These are phyloP conservation scores for Talaromyces amestolkiae DNA, from an alignment of 2,329 filamentous ascomycete genomes.

Conservation along the genomic window DNA sequence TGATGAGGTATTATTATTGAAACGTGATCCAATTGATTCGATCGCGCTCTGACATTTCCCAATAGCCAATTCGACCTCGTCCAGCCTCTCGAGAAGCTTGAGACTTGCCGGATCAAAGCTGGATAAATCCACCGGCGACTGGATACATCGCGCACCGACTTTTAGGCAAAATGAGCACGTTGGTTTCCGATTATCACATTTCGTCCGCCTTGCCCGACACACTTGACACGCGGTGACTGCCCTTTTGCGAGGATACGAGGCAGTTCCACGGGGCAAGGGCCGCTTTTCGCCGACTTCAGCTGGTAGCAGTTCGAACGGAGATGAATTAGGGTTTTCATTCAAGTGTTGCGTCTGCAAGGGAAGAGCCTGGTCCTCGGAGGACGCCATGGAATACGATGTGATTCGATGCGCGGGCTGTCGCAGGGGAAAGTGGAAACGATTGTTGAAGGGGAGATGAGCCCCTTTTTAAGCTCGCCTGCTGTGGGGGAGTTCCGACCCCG, in stretches of 20 bases:
- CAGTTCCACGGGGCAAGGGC: neutral
- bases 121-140: neutral
- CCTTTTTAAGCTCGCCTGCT: neutral
- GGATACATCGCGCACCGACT: neutral
- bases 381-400: neutral
- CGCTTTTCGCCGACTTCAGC: neutral
- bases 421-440: neutral
- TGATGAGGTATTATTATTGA: neutral
- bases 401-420: neutral
- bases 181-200: neutral
- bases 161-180: neutral
- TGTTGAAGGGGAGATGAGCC: too few relatives aligned
- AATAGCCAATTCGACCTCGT: neutral
- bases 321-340: neutral
- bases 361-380: too few relatives aligned
- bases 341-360: neutral
- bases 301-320: neutral
- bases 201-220: neutral
- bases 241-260: neutral
- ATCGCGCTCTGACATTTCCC: neutral
- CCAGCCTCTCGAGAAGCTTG: neutral
- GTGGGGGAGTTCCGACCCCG: neutral
- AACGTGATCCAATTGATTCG: neutral
- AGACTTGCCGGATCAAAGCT: neutral
- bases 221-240: neutral